Conservation (phyloP, 2,329 filamentous ascomycete species). For the Davidsoniella eucalypti region DNA sequence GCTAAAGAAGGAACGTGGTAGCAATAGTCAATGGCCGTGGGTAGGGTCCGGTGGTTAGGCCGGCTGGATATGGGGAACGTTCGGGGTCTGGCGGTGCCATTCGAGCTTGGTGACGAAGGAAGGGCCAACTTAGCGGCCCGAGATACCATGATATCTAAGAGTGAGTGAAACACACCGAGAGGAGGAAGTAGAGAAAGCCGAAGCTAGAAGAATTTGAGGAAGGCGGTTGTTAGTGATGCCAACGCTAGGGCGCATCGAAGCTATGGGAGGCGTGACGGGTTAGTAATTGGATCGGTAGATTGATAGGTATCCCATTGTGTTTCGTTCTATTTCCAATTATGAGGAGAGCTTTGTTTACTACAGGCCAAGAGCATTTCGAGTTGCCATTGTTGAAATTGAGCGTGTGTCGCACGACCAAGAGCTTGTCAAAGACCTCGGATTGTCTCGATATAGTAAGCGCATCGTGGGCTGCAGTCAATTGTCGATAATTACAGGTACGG, state of each 20-base stretch:
- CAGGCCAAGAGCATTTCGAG: no score
- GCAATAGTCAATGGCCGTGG: neutral
- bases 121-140: neutral
- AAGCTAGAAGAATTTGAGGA: conserved; percentile 30
- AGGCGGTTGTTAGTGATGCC: conserved; percentile 20
- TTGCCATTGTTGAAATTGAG: no score
- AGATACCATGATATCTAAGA: neutral
- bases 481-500: no score
- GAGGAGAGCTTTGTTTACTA: no score
- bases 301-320: neutral
- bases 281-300: neutral
- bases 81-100: neutral
- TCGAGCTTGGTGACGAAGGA: neutral
- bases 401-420: no score
- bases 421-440: no score
- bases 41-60: neutral
- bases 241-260: conserved; percentile 11
- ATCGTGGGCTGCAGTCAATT: no score
- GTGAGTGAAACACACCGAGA: conserved; percentile 26
- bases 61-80: neutral
- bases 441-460: no score
- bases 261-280: neutral
- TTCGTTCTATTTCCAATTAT: no score
- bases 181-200: conserved; percentile 27
- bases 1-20: neutral